Percentiles rank a stretch among this genome's conserved stretches.
phyloP scores from a whole-genome alignment of 2,329 filamentous ascomycete species.

The Pestalotiopsis sp. region DNA sequence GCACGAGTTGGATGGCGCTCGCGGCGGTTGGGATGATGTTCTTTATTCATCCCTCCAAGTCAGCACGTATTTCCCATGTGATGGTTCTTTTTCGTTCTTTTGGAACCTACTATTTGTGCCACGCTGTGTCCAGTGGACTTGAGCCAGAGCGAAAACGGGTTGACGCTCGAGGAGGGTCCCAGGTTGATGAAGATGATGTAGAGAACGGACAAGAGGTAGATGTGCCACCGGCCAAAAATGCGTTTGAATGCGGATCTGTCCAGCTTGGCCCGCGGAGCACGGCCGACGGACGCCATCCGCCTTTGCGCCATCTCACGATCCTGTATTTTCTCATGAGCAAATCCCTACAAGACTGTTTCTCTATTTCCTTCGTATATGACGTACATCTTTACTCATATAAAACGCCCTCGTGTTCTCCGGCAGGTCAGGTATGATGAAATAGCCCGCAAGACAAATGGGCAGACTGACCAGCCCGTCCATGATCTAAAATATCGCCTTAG shows the following conservation, averaged over 20 bases:
- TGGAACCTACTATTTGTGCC: conserved; percentile 43
- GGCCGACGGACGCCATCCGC: conserved; percentile 22
- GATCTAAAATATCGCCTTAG: conserved; percentile 31
- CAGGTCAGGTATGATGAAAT: conserved; percentile 35
- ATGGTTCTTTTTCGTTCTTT: neutral
- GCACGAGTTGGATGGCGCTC: conserved; percentile 53
- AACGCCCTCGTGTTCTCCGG: conserved; percentile 25
- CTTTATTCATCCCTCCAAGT: conserved; percentile 16
- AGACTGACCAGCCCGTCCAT: conserved; percentile 60
- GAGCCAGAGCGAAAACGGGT: conserved; percentile 41
- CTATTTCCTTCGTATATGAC: neutral
- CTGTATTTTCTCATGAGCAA: conserved; percentile 9
- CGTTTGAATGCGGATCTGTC: conserved; percentile 23
- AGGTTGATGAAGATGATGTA: conserved; percentile 42
- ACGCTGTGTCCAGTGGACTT: conserved; percentile 44
- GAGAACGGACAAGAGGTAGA: conserved; percentile 37
- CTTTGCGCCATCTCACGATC: conserved; percentile 22
- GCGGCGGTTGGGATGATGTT: conserved; percentile 52
- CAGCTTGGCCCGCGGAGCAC: conserved; percentile 22
- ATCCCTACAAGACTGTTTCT: neutral
- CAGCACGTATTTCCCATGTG: neutral
- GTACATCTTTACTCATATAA: conserved; percentile 19
- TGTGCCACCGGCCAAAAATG: conserved; percentile 32
- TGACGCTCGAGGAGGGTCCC: conserved; percentile 34
- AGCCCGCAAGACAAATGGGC: conserved; percentile 57